Evolutionary conservation across 768 basidiomycete genomes (phyloP).

Genomic region (Trametes meyenii): DNA sequence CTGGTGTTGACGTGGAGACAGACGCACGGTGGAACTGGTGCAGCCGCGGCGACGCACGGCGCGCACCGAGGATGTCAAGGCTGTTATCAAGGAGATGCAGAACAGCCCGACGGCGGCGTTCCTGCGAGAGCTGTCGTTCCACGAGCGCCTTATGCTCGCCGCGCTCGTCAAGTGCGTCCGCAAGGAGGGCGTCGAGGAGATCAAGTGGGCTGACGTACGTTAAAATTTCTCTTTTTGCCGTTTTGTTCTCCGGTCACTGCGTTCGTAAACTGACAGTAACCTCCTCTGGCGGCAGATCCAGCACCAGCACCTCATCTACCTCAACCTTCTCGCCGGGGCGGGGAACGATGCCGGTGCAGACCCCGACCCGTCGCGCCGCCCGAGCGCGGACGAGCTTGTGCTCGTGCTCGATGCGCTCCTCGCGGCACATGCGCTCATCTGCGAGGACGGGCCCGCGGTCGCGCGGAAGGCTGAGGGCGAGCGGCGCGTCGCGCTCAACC

Average conservation of each 20-base stretch:
- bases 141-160: conserved; percentile 87
- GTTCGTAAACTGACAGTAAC: not conserved
- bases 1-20: conserved; percentile 29
- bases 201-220: conserved; percentile 80
- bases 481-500: conserved; percentile 73
- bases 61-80: conserved; percentile 69
- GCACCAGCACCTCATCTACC: conserved; percentile 74
- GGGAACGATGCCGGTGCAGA: conserved; percentile 50
- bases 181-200: conserved; percentile 84
- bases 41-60: conserved; percentile 55
- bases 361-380: conserved; percentile 48
- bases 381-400: conserved; percentile 62
- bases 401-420: conserved; percentile 76
- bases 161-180: conserved; percentile 81
- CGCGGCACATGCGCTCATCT: conserved; percentile 74
- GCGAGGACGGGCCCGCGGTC: conserved; percentile 62
- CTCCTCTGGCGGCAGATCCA: conserved; percentile 52
- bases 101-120: conserved; percentile 89
- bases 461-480: conserved; percentile 64
- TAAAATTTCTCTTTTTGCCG: conserved; percentile 6
- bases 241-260: not conserved
- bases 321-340: conserved; percentile 54
- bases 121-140: conserved; percentile 79
- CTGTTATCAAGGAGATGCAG: conserved; percentile 84
- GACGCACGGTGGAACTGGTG: conserved; percentile 84